Base-by-base conservation (phyloP, 2,329 filamentous ascomycete species). In the Fusarium buharicum region DNA sequence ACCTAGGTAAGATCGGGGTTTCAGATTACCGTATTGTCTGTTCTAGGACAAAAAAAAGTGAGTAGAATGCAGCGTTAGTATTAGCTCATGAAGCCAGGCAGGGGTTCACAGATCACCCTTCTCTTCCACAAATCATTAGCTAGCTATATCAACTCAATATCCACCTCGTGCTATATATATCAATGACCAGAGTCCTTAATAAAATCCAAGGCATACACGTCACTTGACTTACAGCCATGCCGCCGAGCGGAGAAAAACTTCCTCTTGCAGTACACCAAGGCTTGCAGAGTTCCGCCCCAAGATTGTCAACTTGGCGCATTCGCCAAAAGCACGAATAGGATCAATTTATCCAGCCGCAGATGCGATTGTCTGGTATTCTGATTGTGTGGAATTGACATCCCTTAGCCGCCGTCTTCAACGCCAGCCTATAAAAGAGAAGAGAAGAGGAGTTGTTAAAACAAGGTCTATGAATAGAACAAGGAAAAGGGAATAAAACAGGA, bases 381-480 rank as follows among this genome's bases (percentile, higher is more conserved):
- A 33, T 58, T 51, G 54, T 65, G 62, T 46, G 45, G 45, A 54
- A 50, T 54, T 50, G 41, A 41, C 37, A 37, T 11, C 39, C 56
- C 37, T 18, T 43, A 24, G 43, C 36, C 34, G 27, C 44, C 44
- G 13, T 54, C 36, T 61, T 46, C n/a, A 65, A 64, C 51, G 44
- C 56, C 61, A 44, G 28, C 50, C 58, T 50, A 44, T 56, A 51
- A 13, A 30, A 57, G 28, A 58, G 43, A 30, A 57, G 28, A 58
- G 43, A 39, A 52, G 50, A 50, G 36, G 41, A 55, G 45, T 59
- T 54, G n/a, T 36, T 58, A 58, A 50, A 59, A 44, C 31, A 62
- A 48, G 24, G 33, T 65, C 61, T 62, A 64, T 65, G 51, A 62
- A 65, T 58, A 65, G 39, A 54, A 62, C 10, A 31, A 47, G n/a